These are phyloP conservation scores for Crepidotus sp. DNA, from an alignment of 1,284 basidiomycete genomes.

Conservation along the genomic window DNA sequence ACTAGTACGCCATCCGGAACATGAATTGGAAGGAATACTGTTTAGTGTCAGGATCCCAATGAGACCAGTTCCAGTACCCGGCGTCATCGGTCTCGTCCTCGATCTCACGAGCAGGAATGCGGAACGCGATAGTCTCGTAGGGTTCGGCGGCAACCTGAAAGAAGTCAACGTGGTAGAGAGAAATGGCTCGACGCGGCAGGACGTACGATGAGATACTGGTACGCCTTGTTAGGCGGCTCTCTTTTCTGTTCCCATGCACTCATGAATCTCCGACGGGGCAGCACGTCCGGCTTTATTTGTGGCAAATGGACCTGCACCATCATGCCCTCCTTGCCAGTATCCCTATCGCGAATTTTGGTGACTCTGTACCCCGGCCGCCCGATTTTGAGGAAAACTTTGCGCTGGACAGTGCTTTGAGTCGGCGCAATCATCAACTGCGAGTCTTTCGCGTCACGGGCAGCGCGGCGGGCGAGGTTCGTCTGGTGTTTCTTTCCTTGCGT, in stretches of 20 bases:
- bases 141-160: conserved; percentile 92
- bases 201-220: conserved; percentile 94
- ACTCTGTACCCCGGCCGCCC: conserved; percentile 92
- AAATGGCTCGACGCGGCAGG: not conserved
- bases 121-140: conserved; percentile 98
- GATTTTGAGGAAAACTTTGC: conserved; percentile 96
- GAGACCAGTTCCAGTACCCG: conserved; percentile 90
- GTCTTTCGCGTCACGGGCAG: conserved; percentile 93
- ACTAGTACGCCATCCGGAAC: conserved; percentile 59
- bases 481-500: conserved; percentile 99
- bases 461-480: conserved; percentile 93
- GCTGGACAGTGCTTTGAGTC: conserved; percentile 65
- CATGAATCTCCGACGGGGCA: conserved; percentile 92
- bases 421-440: conserved; percentile 80
- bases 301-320: conserved; percentile 96
- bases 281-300: conserved; percentile 82
- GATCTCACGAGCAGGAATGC: conserved; percentile 95
- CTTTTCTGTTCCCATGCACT: conserved; percentile 96
- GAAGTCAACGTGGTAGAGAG: conserved; percentile 14
- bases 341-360: conserved; percentile 77
- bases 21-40: conserved; percentile 94
- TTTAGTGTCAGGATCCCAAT: conserved; percentile 95
- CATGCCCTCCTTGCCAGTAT: conserved; percentile 82
- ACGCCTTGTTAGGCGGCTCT: conserved; percentile 90
- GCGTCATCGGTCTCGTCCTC: conserved; percentile 89